Evolutionary conservation across 352 stramenopile genomes (phyloP).

Genomic region (Blastocystis sp.): DNA sequence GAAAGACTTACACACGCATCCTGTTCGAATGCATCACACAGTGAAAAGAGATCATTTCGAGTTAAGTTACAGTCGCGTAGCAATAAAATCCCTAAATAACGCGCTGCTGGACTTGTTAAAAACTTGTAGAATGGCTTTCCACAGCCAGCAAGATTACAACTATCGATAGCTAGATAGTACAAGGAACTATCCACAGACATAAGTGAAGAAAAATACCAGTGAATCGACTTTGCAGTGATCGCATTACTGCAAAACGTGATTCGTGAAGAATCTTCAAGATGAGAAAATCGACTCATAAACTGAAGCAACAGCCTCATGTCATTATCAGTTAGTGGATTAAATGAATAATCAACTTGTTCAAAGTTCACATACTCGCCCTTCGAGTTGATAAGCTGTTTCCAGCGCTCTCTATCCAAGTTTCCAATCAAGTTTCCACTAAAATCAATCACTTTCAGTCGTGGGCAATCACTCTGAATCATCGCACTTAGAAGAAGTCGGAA

Average conservation of each 20-base stretch:
- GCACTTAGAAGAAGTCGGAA: background rate
- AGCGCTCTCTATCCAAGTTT: background rate
- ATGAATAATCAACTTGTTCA: constrained; percentile 27
- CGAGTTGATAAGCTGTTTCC: background rate
- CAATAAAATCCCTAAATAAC: background rate
- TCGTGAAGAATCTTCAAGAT: background rate
- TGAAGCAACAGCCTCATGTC: background rate
- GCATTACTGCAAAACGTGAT: background rate
- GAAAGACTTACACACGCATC: background rate
- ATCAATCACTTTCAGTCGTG: background rate
- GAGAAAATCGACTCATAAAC: background rate
- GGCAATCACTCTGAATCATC: background rate
- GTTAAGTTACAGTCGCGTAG: background rate
- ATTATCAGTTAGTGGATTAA: constrained; percentile 20
- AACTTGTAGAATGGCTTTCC: background rate
- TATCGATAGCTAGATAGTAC: background rate
- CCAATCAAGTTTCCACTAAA: constrained; percentile 35
- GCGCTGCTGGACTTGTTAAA: background rate
- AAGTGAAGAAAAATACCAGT: background rate
- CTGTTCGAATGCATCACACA: background rate
- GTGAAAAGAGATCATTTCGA: background rate
- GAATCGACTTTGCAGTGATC: background rate
- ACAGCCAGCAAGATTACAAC: background rate
- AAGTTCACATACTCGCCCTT: background rate
- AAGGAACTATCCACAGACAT: background rate